These are phyloP conservation scores for Pharus latifolius DNA, from an alignment of 176 grass and related monocot genomes.

Conservation along the genomic window DNA sequence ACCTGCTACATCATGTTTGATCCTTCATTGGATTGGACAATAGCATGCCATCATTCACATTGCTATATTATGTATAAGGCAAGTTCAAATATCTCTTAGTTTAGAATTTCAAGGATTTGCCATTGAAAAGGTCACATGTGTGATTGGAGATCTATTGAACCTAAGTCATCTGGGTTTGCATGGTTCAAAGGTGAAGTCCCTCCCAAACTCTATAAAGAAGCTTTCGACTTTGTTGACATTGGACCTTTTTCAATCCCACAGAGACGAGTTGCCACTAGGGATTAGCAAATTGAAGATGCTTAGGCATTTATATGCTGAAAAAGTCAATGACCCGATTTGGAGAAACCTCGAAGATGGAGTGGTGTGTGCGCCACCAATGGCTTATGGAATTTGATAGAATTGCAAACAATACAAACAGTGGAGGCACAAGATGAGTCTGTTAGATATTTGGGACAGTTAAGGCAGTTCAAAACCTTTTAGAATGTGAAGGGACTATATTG, in stretches of 20 bases:
- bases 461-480: slow-evolving; percentile 1
- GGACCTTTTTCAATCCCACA: neutral
- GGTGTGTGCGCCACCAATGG: neutral
- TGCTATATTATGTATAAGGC: neutral
- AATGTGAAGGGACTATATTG: neutral
- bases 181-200: neutral
- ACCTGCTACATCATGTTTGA: too few relatives aligned
- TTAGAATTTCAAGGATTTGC: neutral
- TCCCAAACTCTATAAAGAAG: slow-evolving; percentile 14
- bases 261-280: neutral
- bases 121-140: neutral
- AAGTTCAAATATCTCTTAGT: neutral
- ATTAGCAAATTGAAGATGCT: neutral
- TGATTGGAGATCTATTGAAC: slow-evolving; percentile 5
- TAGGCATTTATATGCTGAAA: slow-evolving; percentile 1
- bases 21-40: too few relatives aligned
- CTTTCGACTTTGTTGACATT: neutral
- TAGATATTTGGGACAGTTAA: neutral
- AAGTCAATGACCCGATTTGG: neutral
- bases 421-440: neutral
- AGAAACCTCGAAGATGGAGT: neutral
- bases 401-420: slow-evolving; percentile 3
- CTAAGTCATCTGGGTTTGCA: slow-evolving; percentile 6
- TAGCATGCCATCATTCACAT: too few relatives aligned
- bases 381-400: neutral